These are phyloP conservation scores for Boletus coccyginus DNA, from an alignment of 768 basidiomycete genomes.

Conservation along the genomic window DNA sequence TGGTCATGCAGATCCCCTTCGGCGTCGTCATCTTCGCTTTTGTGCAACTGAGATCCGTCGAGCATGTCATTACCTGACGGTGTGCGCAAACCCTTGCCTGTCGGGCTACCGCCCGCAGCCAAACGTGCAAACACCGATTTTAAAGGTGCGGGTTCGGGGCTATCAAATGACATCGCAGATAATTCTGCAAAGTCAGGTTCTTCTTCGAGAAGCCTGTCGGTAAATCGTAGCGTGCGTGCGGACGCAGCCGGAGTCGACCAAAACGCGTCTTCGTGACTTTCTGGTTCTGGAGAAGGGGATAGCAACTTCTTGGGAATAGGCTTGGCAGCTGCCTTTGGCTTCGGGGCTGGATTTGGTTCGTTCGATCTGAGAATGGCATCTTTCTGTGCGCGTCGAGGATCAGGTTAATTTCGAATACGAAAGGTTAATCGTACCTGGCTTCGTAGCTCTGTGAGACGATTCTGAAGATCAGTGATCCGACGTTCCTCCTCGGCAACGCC, in stretches of 20 bases:
- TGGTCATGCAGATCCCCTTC: constrained; percentile 11
- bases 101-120: constrained; percentile 7
- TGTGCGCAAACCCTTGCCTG: constrained; percentile 2
- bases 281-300: constrained; percentile 25
- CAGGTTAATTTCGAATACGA: not conserved
- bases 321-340: constrained; percentile 12
- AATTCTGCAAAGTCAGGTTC: constrained; percentile 55
- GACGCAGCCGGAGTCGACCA: constrained; percentile 58
- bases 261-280: constrained; percentile 53
- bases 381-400: constrained; percentile 21
- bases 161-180: constrained; percentile 45
- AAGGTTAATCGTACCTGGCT: constrained; percentile 32
- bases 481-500: constrained; percentile 40
- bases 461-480: constrained; percentile 42
- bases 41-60: not conserved
- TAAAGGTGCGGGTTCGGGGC: constrained; percentile 37
- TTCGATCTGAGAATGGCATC: constrained; percentile 26
- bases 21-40: not conserved
- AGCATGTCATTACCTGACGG: constrained; percentile 7
- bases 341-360: constrained; percentile 6
- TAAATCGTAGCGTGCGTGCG: constrained; percentile 60
- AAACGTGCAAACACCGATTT: constrained; percentile 29
- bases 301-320: constrained; percentile 10
- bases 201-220: constrained; percentile 62
- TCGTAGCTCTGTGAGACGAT: constrained; percentile 39